Evolutionary conservation across 2,329 filamentous ascomycete species (phyloP).

Genomic region (Cladobotryum mycophilum): DNA sequence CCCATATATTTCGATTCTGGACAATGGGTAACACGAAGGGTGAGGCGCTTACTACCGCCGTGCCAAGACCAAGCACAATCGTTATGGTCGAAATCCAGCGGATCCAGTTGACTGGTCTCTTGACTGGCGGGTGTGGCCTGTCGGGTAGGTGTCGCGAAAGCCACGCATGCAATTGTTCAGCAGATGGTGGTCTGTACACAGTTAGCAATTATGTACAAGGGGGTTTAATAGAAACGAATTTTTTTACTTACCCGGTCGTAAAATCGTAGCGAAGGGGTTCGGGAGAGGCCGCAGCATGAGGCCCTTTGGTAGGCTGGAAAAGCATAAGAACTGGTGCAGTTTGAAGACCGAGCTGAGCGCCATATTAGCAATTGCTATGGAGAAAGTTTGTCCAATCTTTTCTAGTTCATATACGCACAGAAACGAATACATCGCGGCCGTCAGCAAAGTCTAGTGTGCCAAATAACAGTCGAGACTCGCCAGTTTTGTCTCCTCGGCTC

Average conservation of each 20-base stretch:
- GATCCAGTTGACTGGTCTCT: constrained; percentile 82
- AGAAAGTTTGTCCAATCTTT: neutral
- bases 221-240: neutral
- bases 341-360: constrained; percentile 75
- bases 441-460: constrained; percentile 82
- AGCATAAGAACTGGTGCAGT: constrained; percentile 86
- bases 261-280: constrained; percentile 82
- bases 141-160: constrained; percentile 71
- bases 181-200: constrained; percentile 55
- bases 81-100: constrained; percentile 64
- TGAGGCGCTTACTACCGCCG: constrained; percentile 62
- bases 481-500: constrained; percentile 74
- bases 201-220: constrained; percentile 1
- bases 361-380: neutral
- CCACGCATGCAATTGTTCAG: constrained; percentile 76
- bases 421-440: constrained; percentile 79
- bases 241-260: constrained; percentile 57
- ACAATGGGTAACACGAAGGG: constrained; percentile 76
- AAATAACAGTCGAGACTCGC: constrained; percentile 68
- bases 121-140: constrained; percentile 68
- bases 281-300: constrained; percentile 62
- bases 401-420: constrained; percentile 48
- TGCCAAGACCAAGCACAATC: constrained; percentile 62
- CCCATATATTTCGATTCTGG: constrained; percentile 91
- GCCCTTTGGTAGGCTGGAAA: constrained; percentile 79